phyloP scores from a whole-genome alignment of 2,329 filamentous ascomycete genomes.

The Colletotrichum eleusines region DNA sequence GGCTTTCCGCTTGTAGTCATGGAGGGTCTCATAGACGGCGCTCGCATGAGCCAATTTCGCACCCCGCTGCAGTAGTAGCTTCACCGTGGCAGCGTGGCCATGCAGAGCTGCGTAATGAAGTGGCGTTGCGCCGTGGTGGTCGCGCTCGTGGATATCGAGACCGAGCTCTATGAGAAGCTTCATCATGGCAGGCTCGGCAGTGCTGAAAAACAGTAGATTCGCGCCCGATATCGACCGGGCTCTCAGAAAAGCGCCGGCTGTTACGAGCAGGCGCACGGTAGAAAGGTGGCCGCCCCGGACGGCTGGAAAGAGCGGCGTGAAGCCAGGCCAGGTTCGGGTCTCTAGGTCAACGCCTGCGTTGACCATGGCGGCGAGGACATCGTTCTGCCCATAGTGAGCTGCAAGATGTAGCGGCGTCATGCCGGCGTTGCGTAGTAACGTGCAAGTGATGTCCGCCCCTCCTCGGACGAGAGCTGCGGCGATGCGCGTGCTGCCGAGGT shows the following conservation, averaged over 20 bases:
- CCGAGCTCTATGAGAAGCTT: slow-evolving; percentile 43
- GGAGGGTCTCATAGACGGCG: slow-evolving; percentile 44
- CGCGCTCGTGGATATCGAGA: slow-evolving; percentile 44
- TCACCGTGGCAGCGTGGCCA: slow-evolving; percentile 45
- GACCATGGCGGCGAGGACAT: slow-evolving; percentile 45
- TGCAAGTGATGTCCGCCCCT: slow-evolving; percentile 42
- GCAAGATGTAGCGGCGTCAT: slow-evolving; percentile 49
- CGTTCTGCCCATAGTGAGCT: slow-evolving; percentile 46
- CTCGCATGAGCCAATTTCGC: slow-evolving; percentile 43
- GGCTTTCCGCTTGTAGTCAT: slow-evolving; percentile 39
- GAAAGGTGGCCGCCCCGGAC: slow-evolving; percentile 44
- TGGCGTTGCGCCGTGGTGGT: slow-evolving; percentile 45
- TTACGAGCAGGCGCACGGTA: slow-evolving; percentile 46
- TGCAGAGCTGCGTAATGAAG: slow-evolving; percentile 46
- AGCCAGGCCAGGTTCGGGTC: slow-evolving; percentile 44
- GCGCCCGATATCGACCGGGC: slow-evolving; percentile 42
- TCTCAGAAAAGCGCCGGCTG: slow-evolving; percentile 42
- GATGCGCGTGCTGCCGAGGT: slow-evolving; percentile 38
- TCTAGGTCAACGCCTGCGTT: slow-evolving; percentile 43
- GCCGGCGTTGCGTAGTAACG: slow-evolving; percentile 42
- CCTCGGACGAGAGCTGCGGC: slow-evolving; percentile 42
- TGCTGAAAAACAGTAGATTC: slow-evolving; percentile 44
- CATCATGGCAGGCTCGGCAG: slow-evolving; percentile 39
- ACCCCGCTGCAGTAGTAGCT: slow-evolving; percentile 45
- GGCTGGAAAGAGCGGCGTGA: slow-evolving; percentile 47